Conservation (phyloP, 305 asterid species). For the Fraxinus greggii region DNA sequence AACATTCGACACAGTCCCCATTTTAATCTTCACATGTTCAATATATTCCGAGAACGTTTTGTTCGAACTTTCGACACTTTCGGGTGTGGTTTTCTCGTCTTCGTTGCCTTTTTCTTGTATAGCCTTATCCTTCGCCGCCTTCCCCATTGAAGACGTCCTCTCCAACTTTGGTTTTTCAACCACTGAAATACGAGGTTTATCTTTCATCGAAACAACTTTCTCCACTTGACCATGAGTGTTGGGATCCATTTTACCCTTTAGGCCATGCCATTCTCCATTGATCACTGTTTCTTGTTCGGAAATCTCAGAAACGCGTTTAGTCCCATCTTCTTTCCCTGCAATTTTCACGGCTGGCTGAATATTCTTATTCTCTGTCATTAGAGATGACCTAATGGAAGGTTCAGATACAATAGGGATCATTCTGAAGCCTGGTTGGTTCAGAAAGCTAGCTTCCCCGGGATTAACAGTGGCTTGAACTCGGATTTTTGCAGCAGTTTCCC, state of each 20-base stretch:
- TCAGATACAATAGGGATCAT: neutral
- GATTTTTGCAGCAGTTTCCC: neutral
- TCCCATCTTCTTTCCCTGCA: neutral
- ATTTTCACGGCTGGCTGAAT: neutral
- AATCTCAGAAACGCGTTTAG: neutral
- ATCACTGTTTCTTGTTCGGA: neutral
- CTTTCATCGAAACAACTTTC: neutral
- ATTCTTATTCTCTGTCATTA: neutral
- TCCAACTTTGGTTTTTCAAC: neutral
- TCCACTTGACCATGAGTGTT: neutral
- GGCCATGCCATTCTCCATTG: neutral
- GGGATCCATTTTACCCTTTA: neutral
- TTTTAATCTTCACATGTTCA: conserved; percentile 30
- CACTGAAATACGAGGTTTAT: neutral
- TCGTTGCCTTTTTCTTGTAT: neutral
- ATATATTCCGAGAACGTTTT: conserved; percentile 32
- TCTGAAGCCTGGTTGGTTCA: neutral
- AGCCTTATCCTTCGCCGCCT: neutral
- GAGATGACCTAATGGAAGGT: neutral
- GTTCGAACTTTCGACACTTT: neutral
- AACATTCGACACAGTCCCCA: conserved; percentile 26
- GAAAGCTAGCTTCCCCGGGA: neutral
- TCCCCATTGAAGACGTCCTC: neutral
- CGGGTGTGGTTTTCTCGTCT: neutral
- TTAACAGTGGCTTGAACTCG: neutral